phyloP scores from a whole-genome alignment of 2,329 filamentous ascomycete species.

The Truncatella angustata region DNA sequence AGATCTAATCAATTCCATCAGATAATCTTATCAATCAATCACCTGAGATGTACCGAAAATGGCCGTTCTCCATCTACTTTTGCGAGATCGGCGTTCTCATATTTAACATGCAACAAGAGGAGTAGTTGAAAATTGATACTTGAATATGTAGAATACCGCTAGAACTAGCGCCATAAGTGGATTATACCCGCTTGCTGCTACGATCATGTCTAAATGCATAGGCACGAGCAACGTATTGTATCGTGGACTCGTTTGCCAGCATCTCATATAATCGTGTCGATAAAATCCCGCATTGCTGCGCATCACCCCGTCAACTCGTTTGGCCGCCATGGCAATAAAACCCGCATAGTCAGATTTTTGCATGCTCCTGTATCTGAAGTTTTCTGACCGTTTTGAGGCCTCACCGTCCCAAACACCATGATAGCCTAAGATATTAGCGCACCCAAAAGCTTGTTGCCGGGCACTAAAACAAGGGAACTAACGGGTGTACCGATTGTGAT shows the following conservation, averaged over 20 bases:
- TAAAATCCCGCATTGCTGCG: too few relatives aligned
- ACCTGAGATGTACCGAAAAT: not conserved
- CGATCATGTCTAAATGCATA: not conserved
- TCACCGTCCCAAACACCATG: not conserved
- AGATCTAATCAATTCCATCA: slow-evolving; percentile 15
- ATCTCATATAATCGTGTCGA: too few relatives aligned
- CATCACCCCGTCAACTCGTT: too few relatives aligned
- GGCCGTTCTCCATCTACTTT: not conserved
- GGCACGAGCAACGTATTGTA: not conserved
- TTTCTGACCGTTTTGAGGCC: not conserved
- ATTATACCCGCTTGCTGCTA: not conserved
- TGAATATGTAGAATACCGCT: slow-evolving; percentile 1
- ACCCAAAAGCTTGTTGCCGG: not conserved
- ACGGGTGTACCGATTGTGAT: not conserved
- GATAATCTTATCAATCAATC: slow-evolving; percentile 13
- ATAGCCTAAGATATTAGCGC: not conserved
- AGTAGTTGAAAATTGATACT: not conserved
- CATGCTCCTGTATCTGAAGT: not conserved
- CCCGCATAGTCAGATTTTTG: too few relatives aligned
- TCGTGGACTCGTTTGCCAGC: too few relatives aligned
- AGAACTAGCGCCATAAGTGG: too few relatives aligned
- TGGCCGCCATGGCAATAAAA: too few relatives aligned
- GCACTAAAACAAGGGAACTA: slow-evolving; percentile 5
- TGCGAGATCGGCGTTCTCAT: not conserved
- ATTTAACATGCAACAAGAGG: not conserved